Conservation (phyloP, 352 stramenopile species). For the Phytophthora melonis region DNA sequence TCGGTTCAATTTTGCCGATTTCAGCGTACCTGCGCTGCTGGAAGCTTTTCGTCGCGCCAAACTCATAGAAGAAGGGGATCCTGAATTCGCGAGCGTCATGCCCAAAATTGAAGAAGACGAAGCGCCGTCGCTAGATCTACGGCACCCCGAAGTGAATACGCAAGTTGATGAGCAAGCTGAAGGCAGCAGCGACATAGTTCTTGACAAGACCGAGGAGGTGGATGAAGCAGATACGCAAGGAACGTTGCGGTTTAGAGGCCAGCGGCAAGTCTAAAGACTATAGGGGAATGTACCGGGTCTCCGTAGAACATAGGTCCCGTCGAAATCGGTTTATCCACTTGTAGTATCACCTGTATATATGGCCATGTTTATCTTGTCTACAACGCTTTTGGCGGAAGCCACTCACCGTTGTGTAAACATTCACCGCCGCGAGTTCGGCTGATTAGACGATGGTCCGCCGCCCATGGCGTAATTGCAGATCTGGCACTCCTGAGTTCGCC, state of each 20-base stretch:
- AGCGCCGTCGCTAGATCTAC: background rate
- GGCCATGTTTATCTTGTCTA: slow-evolving; percentile 6
- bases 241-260: slow-evolving; percentile 1
- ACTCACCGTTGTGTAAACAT: slow-evolving; percentile 43
- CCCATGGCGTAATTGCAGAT: slow-evolving; percentile 85
- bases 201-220: background rate
- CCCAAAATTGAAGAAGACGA: slow-evolving; percentile 19
- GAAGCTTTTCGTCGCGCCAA: slow-evolving; percentile 59
- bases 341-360: slow-evolving; percentile 13
- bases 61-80: slow-evolving; percentile 4
- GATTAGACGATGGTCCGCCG: slow-evolving; percentile 36
- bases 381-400: background rate
- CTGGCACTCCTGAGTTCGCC: slow-evolving; percentile 81
- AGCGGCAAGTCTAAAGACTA: background rate
- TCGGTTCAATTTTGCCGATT: slow-evolving; percentile 48
- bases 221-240: background rate
- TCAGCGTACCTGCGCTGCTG: slow-evolving; percentile 63
- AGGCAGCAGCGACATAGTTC: background rate
- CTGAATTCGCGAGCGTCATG: slow-evolving; percentile 1
- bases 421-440: slow-evolving; percentile 61
- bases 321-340: background rate
- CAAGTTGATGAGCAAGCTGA: background rate
- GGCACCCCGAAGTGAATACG: slow-evolving; percentile 5
- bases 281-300: background rate
- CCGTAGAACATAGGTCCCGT: background rate